phyloP scores from a whole-genome alignment of 306 rosid genomes.

The Arachis stenosperma region DNA sequence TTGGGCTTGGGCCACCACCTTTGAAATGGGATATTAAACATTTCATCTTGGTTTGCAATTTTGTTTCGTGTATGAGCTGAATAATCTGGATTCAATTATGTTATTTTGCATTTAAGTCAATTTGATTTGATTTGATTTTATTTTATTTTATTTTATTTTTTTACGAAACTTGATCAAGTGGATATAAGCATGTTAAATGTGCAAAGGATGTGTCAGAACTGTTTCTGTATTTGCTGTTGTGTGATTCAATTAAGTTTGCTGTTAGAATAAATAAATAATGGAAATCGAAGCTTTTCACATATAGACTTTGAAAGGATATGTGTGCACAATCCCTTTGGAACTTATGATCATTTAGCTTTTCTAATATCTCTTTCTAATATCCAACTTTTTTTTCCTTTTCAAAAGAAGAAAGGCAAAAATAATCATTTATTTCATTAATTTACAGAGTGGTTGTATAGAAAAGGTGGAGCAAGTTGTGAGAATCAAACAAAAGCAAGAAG shows the following conservation, averaged over 20 bases:
- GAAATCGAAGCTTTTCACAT: slow-evolving; percentile 21
- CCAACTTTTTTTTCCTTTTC: background rate
- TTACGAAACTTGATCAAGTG: background rate
- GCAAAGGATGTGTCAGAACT: background rate
- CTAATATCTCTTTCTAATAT: background rate
- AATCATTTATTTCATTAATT: slow-evolving; percentile 26
- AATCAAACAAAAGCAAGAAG: slow-evolving; percentile 78
- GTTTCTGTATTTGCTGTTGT: slow-evolving; percentile 2
- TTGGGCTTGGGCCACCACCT: too few relatives aligned
- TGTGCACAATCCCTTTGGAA: slow-evolving; percentile 19
- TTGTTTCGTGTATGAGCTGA: background rate
- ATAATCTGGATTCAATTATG: slow-evolving; percentile 6
- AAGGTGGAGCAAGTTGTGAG: slow-evolving; percentile 64
- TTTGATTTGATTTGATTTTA: background rate
- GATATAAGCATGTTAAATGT: slow-evolving; percentile 1
- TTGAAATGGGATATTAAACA: background rate
- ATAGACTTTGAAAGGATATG: slow-evolving; percentile 18
- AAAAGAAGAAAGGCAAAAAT: too few relatives aligned
- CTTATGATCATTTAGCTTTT: slow-evolving; percentile 3
- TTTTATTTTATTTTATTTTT: background rate
- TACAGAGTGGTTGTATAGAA: slow-evolving; percentile 56
- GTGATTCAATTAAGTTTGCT: slow-evolving; percentile 28
- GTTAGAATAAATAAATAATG: slow-evolving; percentile 14
- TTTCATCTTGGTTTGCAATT: slow-evolving; percentile 25
- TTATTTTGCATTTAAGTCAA: slow-evolving; percentile 2